A percentile compares a stretch with the other conserved stretches of the same genome.
Evolutionary conservation across 495 filamentous ascomycete genomes (phyloP).

Genomic region (Astrothelium subdiscretum): DNA sequence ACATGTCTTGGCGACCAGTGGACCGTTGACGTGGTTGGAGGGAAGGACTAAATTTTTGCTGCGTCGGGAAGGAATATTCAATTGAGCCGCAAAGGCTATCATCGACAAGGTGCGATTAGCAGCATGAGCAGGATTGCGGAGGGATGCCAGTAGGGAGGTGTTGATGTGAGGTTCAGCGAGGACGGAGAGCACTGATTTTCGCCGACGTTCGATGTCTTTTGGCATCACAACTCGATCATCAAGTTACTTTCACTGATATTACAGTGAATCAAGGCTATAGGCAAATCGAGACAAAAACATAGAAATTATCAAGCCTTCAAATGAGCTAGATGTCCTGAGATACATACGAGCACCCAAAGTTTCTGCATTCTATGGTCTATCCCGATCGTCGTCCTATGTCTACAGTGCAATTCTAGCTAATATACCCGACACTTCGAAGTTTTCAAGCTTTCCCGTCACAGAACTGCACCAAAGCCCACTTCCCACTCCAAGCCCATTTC

Average conservation of each 20-base stretch:
- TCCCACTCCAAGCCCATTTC: slow-evolving; percentile 96
- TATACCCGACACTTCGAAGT: too few relatives aligned
- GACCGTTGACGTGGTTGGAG: not conserved
- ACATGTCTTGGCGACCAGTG: not conserved
- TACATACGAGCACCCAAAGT: too few relatives aligned
- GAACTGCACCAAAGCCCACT: slow-evolving; percentile 92
- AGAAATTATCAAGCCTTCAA: too few relatives aligned
- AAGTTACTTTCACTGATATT: too few relatives aligned
- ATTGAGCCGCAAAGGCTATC: not conserved
- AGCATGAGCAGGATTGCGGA: not conserved
- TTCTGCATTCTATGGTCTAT: too few relatives aligned
- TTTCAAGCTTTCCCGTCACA: slow-evolving; percentile 53
- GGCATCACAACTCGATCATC: not conserved
- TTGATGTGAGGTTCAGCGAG: not conserved
- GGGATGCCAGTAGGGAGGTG: not conserved
- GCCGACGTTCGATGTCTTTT: not conserved
- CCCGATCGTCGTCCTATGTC: too few relatives aligned
- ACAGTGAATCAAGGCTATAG: too few relatives aligned
- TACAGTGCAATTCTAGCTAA: not conserved
- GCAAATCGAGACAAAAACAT: too few relatives aligned
- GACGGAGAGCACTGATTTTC: not conserved
- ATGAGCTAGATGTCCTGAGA: too few relatives aligned
- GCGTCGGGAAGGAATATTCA: not conserved
- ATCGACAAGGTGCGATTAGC: not conserved
- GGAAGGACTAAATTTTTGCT: not conserved